phyloP scores from a whole-genome alignment of 257 asterid genomes.

The Lithospermum erythrorhizon region DNA sequence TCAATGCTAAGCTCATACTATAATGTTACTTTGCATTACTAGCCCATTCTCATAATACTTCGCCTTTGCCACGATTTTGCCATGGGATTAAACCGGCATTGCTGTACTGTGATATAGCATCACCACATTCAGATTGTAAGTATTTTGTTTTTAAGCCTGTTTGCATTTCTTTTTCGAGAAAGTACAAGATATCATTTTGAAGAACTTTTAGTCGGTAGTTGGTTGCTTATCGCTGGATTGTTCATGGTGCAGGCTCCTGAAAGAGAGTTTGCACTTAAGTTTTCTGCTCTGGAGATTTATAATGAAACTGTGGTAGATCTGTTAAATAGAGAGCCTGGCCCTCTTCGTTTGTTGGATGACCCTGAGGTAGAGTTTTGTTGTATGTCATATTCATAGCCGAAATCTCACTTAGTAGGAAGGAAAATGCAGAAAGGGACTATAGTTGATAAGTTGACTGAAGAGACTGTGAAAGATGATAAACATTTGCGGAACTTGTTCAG shows the following conservation, averaged over 20 bases:
- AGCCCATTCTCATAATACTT: slow-evolving; percentile 1
- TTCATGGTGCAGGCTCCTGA: slow-evolving; percentile 48
- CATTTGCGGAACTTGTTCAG: slow-evolving; percentile 64
- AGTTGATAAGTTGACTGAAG: slow-evolving; percentile 80
- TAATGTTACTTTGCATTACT: neutral
- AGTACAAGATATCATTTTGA: neutral
- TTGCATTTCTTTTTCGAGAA: neutral
- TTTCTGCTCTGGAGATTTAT: slow-evolving; percentile 89
- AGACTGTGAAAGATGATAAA: slow-evolving; percentile 55
- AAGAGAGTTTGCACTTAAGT: slow-evolving; percentile 71
- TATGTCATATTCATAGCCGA: no score
- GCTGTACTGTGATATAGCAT: slow-evolving; percentile 86
- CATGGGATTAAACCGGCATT: slow-evolving; percentile 95
- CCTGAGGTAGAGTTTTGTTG: slow-evolving; percentile 57
- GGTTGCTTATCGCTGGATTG: slow-evolving; percentile 9
- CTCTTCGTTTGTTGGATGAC: slow-evolving; percentile 87
- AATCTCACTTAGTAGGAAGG: no score
- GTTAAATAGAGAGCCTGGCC: slow-evolving; percentile 68
- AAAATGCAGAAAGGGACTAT: slow-evolving; percentile 75
- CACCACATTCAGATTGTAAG: slow-evolving; percentile 59
- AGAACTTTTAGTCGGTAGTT: neutral
- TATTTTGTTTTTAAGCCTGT: slow-evolving; percentile 7
- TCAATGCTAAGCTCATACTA: slow-evolving; percentile 48
- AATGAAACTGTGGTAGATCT: slow-evolving; percentile 93
- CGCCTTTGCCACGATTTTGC: slow-evolving; percentile 56